A percentile compares a stretch with the other conserved stretches of the same genome.
Evolutionary conservation across 148 eudicot genomes (phyloP).

Genomic region (Rhododendron vialii): DNA sequence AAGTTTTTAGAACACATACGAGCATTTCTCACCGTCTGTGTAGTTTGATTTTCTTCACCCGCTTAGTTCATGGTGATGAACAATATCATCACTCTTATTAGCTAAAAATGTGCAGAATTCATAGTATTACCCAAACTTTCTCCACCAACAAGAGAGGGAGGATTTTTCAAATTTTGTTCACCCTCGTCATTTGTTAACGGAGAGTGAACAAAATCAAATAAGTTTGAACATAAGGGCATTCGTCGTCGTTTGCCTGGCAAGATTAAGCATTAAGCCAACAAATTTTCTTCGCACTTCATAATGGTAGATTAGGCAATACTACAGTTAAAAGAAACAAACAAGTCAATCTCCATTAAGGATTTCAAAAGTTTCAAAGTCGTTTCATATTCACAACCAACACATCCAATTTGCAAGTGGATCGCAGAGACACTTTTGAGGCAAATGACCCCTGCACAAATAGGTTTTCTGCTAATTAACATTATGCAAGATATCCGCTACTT

Average conservation of each 20-base stretch:
- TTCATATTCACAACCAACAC: background rate
- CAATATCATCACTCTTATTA: background rate
- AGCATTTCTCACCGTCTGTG: background rate
- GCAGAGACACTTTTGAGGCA: background rate
- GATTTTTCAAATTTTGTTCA: too few species aligned
- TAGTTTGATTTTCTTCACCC: background rate
- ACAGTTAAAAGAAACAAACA: background rate
- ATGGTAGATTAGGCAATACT: background rate
- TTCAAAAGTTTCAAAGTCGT: background rate
- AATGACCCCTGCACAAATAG: background rate
- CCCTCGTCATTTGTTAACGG: too few species aligned
- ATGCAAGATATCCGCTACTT: background rate
- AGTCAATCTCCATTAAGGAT: background rate
- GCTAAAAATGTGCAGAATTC: too few species aligned
- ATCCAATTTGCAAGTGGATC: background rate
- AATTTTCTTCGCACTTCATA: too few species aligned
- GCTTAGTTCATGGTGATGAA: background rate
- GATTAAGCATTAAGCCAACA: background rate
- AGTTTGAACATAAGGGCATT: too few species aligned
- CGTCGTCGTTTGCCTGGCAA: background rate
- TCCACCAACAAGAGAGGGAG: too few species aligned
- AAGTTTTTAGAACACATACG: background rate
- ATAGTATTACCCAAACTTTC: too few species aligned
- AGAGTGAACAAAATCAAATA: too few species aligned
- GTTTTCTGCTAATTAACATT: background rate